Percentiles rank a stretch among this genome's conserved stretches.
phyloP scores from a whole-genome alignment of 805 yeast genomes.

The Blastobotrys robertii region DNA sequence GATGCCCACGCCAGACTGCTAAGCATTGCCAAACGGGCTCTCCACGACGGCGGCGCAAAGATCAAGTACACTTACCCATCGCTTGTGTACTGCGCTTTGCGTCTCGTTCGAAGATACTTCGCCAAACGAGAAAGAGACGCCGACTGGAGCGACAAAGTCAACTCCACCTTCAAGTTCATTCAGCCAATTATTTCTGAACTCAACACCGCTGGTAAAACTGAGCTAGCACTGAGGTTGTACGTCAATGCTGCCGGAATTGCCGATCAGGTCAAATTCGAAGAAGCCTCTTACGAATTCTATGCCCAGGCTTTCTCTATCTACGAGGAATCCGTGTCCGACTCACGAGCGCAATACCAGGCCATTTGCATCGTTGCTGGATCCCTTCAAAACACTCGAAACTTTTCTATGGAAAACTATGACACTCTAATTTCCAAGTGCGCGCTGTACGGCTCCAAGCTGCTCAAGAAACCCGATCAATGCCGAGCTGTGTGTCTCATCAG shows the following conservation, averaged over 20 bases:
- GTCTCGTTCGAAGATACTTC: constrained; percentile 42
- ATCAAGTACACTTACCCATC: constrained; percentile 68
- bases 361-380: constrained; percentile 41
- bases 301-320: constrained; percentile 80
- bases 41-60: constrained; percentile 44
- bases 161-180: constrained; percentile 61
- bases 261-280: constrained; percentile 63
- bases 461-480: constrained; percentile 92
- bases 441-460: constrained; percentile 74
- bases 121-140: constrained; percentile 16
- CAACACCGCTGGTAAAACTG: constrained; percentile 29
- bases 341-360: constrained; percentile 45
- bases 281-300: constrained; percentile 76
- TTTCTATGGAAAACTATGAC: constrained; percentile 63
- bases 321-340: constrained; percentile 53
- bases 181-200: constrained; percentile 64
- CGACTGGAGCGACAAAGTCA: constrained; percentile 24
- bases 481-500: constrained; percentile 80
- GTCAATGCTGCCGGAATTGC: constrained; percentile 65
- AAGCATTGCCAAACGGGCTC: constrained; percentile 36
- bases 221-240: constrained; percentile 35
- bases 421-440: constrained; percentile 76
- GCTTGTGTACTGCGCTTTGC: constrained; percentile 51
- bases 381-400: constrained; percentile 42
- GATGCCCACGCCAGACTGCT: constrained; percentile 38